A percentile compares a stretch with the other conserved stretches of the same genome.
These are phyloP conservation scores for Nevesoporus exiguus DNA, from an alignment of 768 basidiomycete species.

Conservation along the genomic window DNA sequence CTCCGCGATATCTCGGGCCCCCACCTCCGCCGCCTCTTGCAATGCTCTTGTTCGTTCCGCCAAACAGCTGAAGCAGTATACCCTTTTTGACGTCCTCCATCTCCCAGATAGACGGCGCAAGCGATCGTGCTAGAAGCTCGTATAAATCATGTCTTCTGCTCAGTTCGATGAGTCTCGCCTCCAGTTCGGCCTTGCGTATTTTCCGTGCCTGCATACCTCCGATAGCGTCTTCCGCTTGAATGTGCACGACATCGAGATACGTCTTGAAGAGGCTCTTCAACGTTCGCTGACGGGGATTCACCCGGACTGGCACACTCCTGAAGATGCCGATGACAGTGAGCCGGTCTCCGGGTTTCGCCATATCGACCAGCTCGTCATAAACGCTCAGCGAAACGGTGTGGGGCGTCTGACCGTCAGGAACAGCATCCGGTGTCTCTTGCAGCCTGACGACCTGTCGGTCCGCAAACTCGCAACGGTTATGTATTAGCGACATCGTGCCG, in stretches of 20 bases:
- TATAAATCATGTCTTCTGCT: constrained; percentile 80
- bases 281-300: constrained; percentile 86
- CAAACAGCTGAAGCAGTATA: constrained; percentile 92
- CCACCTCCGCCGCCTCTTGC: constrained; percentile 91
- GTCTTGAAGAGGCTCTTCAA: constrained; percentile 98
- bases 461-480: constrained; percentile 95
- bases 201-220: constrained; percentile 36
- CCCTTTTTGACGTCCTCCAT: constrained; percentile 99
- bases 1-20: constrained; percentile 94
- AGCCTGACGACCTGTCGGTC: constrained; percentile 93
- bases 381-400: constrained; percentile 95
- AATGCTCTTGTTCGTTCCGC: constrained; percentile 96
- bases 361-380: constrained; percentile 98
- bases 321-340: constrained; percentile 91
- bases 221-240: constrained; percentile 55
- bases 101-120: constrained; percentile 96
- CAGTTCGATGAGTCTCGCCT: constrained; percentile 71
- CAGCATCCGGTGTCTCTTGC: constrained; percentile 96
- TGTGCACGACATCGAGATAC: constrained; percentile 92
- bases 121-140: constrained; percentile 74
- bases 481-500: constrained; percentile 92
- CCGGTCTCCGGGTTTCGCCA: constrained; percentile 94
- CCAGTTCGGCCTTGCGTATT: constrained; percentile 64
- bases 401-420: constrained; percentile 97
- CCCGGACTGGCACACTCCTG: constrained; percentile 91